phyloP scores from a whole-genome alignment of 345 rosid species.

The Euphorbia peplus region DNA sequence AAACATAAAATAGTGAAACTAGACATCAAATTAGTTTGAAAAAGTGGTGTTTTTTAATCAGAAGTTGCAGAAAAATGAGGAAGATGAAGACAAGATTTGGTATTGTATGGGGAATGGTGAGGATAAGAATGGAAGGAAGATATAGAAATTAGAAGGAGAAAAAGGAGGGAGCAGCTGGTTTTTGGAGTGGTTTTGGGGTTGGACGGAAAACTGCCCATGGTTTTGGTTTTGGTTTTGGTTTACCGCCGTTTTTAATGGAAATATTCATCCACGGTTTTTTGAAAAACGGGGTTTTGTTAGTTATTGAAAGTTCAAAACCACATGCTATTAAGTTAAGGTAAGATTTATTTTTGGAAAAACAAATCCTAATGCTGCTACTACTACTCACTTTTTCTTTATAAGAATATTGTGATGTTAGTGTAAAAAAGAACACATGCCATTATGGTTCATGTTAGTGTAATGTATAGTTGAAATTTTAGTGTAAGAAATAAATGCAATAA shows the following conservation, averaged over 20 bases:
- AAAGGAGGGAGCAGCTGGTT: constrained; percentile 9
- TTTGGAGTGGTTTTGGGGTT: background rate
- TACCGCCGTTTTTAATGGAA: background rate
- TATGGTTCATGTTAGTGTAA: too few species aligned
- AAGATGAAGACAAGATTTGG: background rate
- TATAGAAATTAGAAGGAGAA: background rate
- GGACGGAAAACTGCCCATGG: constrained; percentile 20
- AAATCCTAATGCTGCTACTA: too few species aligned
- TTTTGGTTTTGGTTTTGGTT: constrained; percentile 10
- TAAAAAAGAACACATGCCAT: too few species aligned
- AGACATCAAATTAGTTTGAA: too few species aligned
- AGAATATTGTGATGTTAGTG: too few species aligned
- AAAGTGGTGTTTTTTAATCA: too few species aligned
- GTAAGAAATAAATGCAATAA: too few species aligned
- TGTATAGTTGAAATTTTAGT: too few species aligned
- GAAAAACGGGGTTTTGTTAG: background rate
- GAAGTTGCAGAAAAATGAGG: background rate
- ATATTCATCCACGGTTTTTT: constrained; percentile 1
- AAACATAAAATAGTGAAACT: too few species aligned
- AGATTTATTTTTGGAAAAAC: too few species aligned
- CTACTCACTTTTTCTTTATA: too few species aligned
- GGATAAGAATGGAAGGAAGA: background rate
- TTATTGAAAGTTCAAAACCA: background rate
- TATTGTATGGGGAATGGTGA: background rate
- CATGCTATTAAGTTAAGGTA: background rate